Evolutionary conservation across 331 rosid species (phyloP).

Genomic region (Quercus tomentella): DNA sequence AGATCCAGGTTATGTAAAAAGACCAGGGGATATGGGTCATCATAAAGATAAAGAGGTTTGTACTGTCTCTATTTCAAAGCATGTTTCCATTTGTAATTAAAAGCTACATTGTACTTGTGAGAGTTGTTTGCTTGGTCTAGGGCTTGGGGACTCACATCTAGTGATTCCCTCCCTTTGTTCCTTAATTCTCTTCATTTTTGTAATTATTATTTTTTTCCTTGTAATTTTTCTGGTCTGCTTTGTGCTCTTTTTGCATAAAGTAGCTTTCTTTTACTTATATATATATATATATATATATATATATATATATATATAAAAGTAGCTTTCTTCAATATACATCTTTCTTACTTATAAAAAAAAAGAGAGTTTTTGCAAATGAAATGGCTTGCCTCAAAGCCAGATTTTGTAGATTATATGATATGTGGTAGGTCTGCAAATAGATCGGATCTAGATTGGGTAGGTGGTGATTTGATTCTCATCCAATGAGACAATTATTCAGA

Average conservation of each 20-base stretch:
- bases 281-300: no score
- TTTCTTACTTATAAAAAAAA: no score
- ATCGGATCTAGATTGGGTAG: background rate
- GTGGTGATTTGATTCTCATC: background rate
- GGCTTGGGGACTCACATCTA: no score
- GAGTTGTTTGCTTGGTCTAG: background rate
- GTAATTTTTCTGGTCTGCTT: no score
- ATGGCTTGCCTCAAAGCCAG: constrained; percentile 10
- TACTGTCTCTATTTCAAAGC: background rate
- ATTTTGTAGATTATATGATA: background rate
- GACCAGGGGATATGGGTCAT: constrained; percentile 53
- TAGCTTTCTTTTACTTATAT: no score
- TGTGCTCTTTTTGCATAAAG: no score
- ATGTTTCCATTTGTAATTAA: background rate
- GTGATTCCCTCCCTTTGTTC: no score
- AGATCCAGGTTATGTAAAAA: constrained; percentile 85
- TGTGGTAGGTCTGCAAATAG: background rate
- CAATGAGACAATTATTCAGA: background rate
- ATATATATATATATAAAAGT: no score
- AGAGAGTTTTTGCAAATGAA: background rate
- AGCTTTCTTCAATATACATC: no score
- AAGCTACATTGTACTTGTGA: background rate
- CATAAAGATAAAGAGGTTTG: constrained; percentile 65
- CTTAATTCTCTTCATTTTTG: no score
- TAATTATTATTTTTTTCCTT: no score